phyloP scores from a whole-genome alignment of 108 stramenopile genomes.

The Craspedostauros australis region DNA sequence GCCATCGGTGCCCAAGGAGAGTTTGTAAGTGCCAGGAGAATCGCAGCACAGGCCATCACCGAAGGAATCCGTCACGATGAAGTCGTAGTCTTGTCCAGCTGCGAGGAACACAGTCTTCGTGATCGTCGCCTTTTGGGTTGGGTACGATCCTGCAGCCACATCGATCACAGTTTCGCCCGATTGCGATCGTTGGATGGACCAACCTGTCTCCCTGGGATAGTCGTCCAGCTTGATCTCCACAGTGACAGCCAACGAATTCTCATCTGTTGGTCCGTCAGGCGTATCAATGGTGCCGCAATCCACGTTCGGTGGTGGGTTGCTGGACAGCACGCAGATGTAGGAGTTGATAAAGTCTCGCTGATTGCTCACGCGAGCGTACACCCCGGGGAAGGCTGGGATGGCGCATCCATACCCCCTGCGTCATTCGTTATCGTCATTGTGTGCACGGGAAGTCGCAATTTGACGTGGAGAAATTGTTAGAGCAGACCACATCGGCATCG shows the following conservation, averaged over 20 bases:
- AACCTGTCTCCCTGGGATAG: conserved; percentile 25
- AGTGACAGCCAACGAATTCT: conserved; percentile 18
- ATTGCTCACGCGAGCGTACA: conserved; percentile 38
- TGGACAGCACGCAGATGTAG: conserved; percentile 37
- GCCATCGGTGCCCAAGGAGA: conserved; percentile 7
- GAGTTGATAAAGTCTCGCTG: conserved; percentile 42
- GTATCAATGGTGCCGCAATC: conserved; percentile 23
- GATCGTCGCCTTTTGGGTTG: not conserved
- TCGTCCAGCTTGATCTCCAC: conserved; percentile 18
- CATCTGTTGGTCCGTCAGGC: not conserved
- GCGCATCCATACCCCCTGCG: conserved; percentile 21
- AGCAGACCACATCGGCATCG: not conserved
- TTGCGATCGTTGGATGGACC: conserved; percentile 9
- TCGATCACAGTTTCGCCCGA: conserved; percentile 1
- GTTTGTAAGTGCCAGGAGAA: conserved; percentile 13
- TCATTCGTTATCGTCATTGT: not conserved
- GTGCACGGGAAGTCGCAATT: not conserved
- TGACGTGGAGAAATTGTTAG: not conserved
- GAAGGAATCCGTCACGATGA: conserved; percentile 18
- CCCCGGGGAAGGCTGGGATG: conserved; percentile 34
- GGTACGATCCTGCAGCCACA: conserved; percentile 3
- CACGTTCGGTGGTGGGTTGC: conserved; percentile 36
- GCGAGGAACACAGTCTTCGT: conserved; percentile 19
- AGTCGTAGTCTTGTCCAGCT: conserved; percentile 7
- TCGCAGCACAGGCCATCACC: conserved; percentile 37